Evolutionary conservation across 495 filamentous ascomycete species (phyloP).

Genomic region (Penicillium odoratum): DNA sequence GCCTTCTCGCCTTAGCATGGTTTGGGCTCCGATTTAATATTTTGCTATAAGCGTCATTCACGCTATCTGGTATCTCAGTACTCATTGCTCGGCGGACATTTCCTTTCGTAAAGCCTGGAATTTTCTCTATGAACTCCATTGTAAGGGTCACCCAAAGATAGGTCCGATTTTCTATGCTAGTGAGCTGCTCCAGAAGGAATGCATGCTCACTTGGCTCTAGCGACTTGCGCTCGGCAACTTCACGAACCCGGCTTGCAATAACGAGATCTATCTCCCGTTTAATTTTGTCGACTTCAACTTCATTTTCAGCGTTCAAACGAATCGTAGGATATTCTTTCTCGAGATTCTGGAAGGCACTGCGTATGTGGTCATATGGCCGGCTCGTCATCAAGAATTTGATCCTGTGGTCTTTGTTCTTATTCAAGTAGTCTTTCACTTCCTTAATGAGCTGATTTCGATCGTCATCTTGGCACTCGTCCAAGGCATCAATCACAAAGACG

Average conservation of each 20-base stretch:
- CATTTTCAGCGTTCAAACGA: slow-evolving; percentile 35
- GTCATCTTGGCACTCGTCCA: slow-evolving; percentile 36
- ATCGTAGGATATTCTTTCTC: slow-evolving; percentile 25
- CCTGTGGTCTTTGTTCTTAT: background rate
- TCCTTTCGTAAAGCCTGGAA: slow-evolving; percentile 17
- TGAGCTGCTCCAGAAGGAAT: slow-evolving; percentile 25
- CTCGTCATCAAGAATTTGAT: slow-evolving; percentile 52
- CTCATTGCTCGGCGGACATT: slow-evolving; percentile 11
- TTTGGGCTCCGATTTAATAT: slow-evolving; percentile 36
- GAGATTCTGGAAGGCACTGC: slow-evolving; percentile 26
- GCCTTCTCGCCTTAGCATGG: slow-evolving; percentile 23
- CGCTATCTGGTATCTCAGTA: slow-evolving; percentile 28
- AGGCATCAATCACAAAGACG: slow-evolving; percentile 51
- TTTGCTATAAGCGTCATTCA: slow-evolving; percentile 42
- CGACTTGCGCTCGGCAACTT: slow-evolving; percentile 11
- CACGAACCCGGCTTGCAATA: slow-evolving; percentile 31
- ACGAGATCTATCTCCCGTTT: slow-evolving; percentile 45
- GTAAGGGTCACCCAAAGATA: slow-evolving; percentile 49
- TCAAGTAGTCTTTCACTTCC: slow-evolving; percentile 2
- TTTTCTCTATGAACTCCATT: slow-evolving; percentile 30
- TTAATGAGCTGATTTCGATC: slow-evolving; percentile 19
- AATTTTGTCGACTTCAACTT: slow-evolving; percentile 31
- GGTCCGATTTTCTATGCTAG: slow-evolving; percentile 26
- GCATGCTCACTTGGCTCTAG: slow-evolving; percentile 11
- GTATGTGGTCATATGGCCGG: slow-evolving; percentile 44